Percentiles rank a stretch among this genome's conserved stretches.
These are phyloP conservation scores for Pedinophyceae sp. DNA, from an alignment of 139 green algal genomes.

Conservation along the genomic window DNA sequence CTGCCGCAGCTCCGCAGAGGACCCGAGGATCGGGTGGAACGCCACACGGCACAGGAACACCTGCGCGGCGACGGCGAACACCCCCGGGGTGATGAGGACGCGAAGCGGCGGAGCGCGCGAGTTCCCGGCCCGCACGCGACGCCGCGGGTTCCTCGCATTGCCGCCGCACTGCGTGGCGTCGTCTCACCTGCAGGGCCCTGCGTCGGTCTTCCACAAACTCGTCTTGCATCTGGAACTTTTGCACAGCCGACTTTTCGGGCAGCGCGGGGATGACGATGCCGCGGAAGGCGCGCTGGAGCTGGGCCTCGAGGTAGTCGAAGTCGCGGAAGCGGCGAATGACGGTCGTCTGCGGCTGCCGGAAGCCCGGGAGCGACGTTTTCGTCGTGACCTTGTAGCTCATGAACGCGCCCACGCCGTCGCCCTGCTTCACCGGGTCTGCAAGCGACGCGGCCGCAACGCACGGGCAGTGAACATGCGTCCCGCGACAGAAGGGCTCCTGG, in stretches of 20 bases:
- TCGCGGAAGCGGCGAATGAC: conserved; percentile 82
- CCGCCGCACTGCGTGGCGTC: background rate
- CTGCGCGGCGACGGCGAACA: conserved; percentile 8
- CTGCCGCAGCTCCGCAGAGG: background rate
- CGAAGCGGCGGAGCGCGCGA: too few relatives aligned
- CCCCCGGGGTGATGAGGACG: conserved; percentile 61
- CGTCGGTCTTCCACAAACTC: conserved; percentile 84
- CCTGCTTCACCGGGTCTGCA: conserved; percentile 90
- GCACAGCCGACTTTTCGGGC: conserved; percentile 78
- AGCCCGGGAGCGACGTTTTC: conserved; percentile 22
- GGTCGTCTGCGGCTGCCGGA: conserved; percentile 22
- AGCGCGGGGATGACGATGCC: conserved; percentile 78
- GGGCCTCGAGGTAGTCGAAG: conserved; percentile 70
- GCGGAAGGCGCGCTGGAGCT: conserved; percentile 27
- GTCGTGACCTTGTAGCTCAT: conserved; percentile 57
- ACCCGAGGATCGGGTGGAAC: background rate
- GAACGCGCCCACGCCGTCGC: conserved; percentile 58
- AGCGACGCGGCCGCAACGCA: too few relatives aligned
- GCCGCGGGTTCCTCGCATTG: background rate
- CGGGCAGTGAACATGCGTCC: too few relatives aligned
- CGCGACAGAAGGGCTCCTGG: too few relatives aligned
- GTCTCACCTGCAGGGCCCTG: conserved; percentile 39
- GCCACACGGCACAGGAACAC: background rate
- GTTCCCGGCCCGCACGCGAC: background rate
- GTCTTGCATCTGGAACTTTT: conserved; percentile 74